Percentiles rank a stretch among this genome's conserved stretches.
These are phyloP conservation scores for Ascochyta koolunga DNA, from an alignment of 2,329 filamentous ascomycete genomes.

Conservation along the genomic window DNA sequence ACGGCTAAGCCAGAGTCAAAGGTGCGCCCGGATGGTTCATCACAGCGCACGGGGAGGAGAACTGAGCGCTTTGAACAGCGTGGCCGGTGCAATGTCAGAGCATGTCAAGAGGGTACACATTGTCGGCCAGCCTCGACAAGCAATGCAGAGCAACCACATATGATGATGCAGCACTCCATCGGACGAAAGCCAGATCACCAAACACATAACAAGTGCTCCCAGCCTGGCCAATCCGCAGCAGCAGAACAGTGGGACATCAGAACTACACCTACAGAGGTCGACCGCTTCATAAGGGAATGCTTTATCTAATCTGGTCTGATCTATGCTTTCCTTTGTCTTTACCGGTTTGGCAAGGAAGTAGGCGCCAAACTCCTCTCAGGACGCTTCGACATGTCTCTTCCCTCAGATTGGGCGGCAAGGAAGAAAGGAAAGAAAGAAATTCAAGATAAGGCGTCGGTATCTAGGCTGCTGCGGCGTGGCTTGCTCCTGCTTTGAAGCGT, in stretches of 20 bases:
- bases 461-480: no score
- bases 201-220: conserved; percentile 50
- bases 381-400: conserved; percentile 46
- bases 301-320: conserved; percentile 52
- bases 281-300: conserved; percentile 52
- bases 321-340: conserved; percentile 54
- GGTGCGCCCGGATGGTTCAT: conserved; percentile 57
- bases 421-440: no score
- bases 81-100: conserved; percentile 53
- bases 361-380: conserved; percentile 42
- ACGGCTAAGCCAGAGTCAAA: conserved; percentile 64
- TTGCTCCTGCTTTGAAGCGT: no score
- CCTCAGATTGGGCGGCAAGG: no score
- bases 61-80: conserved; percentile 53
- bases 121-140: conserved; percentile 52
- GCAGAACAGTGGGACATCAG: conserved; percentile 50
- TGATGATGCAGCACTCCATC: conserved; percentile 57
- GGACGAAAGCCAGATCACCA: conserved; percentile 51
- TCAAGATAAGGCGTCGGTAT: no score
- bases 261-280: conserved; percentile 51
- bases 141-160: conserved; percentile 50
- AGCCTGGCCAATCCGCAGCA: conserved; percentile 46
- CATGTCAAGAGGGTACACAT: conserved; percentile 54
- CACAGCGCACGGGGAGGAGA: conserved; percentile 68
- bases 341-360: conserved; percentile 48